Percentiles rank a stretch among this genome's conserved stretches.
These are phyloP conservation scores for Nemania bipapillata DNA, from an alignment of 2,329 filamentous ascomycete genomes.

Conservation along the genomic window DNA sequence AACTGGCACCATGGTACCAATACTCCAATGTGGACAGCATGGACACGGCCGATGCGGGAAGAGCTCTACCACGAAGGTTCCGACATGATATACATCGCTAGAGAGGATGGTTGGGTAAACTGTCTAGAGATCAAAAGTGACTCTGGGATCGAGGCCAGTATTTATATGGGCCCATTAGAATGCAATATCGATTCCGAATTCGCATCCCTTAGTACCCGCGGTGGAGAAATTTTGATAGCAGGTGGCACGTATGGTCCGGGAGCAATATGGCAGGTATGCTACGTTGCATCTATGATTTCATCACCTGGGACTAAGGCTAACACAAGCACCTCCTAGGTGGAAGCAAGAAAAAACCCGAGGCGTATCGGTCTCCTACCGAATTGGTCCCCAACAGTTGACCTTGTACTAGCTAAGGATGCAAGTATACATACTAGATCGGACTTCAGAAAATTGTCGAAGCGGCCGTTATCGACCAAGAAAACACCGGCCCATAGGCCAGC, in stretches of 20 bases:
- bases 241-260: conserved; percentile 83
- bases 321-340: conserved; percentile 54
- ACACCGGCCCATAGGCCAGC: conserved; percentile 44
- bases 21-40: conserved; percentile 79
- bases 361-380: conserved; percentile 71
- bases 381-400: conserved; percentile 70
- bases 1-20: conserved; percentile 59
- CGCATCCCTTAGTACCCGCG: conserved; percentile 74
- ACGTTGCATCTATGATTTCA: conserved; percentile 1
- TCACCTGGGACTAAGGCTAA: conserved; percentile 10
- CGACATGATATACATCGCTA: conserved; percentile 85
- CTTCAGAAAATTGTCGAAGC: conserved; percentile 64
- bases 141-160: conserved; percentile 65
- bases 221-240: conserved; percentile 80
- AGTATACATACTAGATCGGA: conserved; percentile 24
- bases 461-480: conserved; percentile 48
- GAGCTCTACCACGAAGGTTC: conserved; percentile 69
- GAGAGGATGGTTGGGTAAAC: conserved; percentile 85
- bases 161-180: conserved; percentile 71
- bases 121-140: conserved; percentile 74
- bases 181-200: conserved; percentile 85
- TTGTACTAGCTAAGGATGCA: conserved; percentile 59
- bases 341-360: conserved; percentile 64
- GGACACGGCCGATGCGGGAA: conserved; percentile 80
- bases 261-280: conserved; percentile 75